Conservation (phyloP, 345 rosid species). For the Populus euphratica region DNA sequence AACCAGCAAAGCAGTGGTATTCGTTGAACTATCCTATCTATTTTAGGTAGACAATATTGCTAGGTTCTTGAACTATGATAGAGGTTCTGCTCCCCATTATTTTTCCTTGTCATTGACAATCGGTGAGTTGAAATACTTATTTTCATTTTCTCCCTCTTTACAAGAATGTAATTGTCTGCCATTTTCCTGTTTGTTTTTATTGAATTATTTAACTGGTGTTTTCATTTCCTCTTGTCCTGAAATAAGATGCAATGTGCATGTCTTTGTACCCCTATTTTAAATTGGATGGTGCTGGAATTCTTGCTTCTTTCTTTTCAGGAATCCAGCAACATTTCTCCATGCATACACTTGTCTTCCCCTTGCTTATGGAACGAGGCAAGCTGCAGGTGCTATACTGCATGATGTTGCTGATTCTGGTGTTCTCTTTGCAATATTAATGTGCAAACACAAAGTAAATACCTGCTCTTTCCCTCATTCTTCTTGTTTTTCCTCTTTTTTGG, state of each 20-base stretch:
- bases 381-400: constrained; percentile 83
- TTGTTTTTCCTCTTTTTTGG: neutral
- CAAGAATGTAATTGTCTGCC: neutral
- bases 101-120: neutral
- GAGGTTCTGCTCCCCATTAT: neutral
- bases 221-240: neutral
- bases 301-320: constrained; percentile 44
- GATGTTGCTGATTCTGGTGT: constrained; percentile 89
- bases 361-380: constrained; percentile 70
- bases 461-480: neutral
- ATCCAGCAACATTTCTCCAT: constrained; percentile 89
- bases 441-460: constrained; percentile 65
- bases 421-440: constrained; percentile 78
- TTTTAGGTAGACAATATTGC: neutral
- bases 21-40: neutral
- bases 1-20: neutral
- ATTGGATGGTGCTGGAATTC: constrained; percentile 4
- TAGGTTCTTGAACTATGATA: neutral
- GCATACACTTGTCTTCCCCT: constrained; percentile 98
- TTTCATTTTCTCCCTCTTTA: neutral
- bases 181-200: neutral
- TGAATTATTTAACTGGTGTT: neutral
- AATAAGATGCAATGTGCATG: neutral
- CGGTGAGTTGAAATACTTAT: neutral
- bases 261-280: neutral